phyloP scores from a whole-genome alignment of 176 grass and related monocot species.

The Eragrostis curvula region DNA sequence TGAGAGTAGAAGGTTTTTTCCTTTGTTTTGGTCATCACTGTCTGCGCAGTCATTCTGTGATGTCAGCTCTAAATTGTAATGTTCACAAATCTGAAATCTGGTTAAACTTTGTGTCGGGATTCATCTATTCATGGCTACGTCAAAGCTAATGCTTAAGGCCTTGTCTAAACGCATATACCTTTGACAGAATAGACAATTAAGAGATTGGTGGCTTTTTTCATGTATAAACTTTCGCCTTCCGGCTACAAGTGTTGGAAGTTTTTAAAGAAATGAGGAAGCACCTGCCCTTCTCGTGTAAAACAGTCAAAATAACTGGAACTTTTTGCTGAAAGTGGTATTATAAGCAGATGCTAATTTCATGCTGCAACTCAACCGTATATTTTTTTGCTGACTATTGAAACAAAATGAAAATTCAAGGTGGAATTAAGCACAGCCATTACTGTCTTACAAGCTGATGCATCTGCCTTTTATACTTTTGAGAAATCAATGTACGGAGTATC shows the following conservation, averaged over 20 bases:
- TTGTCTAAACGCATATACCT: neutral
- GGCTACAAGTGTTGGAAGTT: neutral
- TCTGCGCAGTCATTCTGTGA: neutral
- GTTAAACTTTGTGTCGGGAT: neutral
- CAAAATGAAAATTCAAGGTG: neutral
- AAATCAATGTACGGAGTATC: neutral
- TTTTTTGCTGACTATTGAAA: neutral
- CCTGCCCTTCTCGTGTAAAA: neutral
- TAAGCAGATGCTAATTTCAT: neutral
- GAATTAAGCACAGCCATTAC: neutral
- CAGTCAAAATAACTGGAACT: neutral
- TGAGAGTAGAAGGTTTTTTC: neutral
- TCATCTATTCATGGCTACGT: neutral
- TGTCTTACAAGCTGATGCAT: neutral
- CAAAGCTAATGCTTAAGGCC: neutral
- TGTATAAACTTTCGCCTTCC: neutral
- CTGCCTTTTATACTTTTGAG: neutral
- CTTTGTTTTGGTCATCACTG: neutral
- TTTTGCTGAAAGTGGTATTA: conserved; percentile 13
- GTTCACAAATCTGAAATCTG: neutral
- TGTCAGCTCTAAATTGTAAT: conserved; percentile 3
- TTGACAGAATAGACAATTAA: neutral
- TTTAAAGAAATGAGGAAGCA: neutral
- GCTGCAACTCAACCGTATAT: conserved; percentile 9
- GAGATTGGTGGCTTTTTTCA: neutral